These are phyloP conservation scores for Beauveria caledonica DNA, from an alignment of 2,329 filamentous ascomycete species.

Conservation along the genomic window DNA sequence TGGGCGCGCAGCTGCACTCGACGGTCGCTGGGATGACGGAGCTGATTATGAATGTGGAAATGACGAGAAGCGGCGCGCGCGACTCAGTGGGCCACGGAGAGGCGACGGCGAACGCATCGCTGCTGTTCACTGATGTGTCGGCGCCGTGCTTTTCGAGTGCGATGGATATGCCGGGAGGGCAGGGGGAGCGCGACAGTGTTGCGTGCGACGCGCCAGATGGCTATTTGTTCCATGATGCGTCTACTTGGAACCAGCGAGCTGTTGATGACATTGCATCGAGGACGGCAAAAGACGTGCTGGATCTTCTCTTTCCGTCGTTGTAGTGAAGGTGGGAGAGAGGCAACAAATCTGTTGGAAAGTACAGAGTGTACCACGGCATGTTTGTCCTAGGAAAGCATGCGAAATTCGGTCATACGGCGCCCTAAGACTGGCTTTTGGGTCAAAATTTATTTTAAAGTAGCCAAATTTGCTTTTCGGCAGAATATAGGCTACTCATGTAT, in stretches of 20 bases:
- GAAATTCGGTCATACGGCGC: too few species aligned
- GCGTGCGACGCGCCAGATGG: slow-evolving; percentile 36
- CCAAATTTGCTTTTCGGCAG: too few species aligned
- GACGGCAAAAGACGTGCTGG: slow-evolving; percentile 15
- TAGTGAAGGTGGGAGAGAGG: too few species aligned
- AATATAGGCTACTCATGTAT: too few species aligned
- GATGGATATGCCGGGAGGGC: slow-evolving; percentile 12
- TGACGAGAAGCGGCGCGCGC: not conserved
- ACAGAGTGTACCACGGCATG: too few species aligned
- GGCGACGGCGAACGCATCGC: not conserved
- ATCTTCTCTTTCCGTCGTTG: slow-evolving; percentile 17
- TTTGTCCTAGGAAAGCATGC: too few species aligned
- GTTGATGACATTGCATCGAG: slow-evolving; percentile 17
- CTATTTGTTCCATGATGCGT: slow-evolving; percentile 45
- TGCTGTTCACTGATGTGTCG: not conserved
- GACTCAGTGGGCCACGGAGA: not conserved
- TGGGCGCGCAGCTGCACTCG: not conserved
- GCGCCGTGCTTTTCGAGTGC: slow-evolving; percentile 11
- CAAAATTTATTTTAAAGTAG: too few species aligned
- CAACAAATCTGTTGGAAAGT: too few species aligned
- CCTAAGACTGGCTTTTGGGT: too few species aligned
- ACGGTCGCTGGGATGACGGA: not conserved
- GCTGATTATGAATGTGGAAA: not conserved
- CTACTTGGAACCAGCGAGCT: slow-evolving; percentile 33
- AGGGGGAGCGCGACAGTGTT: slow-evolving; percentile 11